Evolutionary conservation across 2,329 filamentous ascomycete genomes (phyloP).

Genomic region (Colletotrichum sp.): DNA sequence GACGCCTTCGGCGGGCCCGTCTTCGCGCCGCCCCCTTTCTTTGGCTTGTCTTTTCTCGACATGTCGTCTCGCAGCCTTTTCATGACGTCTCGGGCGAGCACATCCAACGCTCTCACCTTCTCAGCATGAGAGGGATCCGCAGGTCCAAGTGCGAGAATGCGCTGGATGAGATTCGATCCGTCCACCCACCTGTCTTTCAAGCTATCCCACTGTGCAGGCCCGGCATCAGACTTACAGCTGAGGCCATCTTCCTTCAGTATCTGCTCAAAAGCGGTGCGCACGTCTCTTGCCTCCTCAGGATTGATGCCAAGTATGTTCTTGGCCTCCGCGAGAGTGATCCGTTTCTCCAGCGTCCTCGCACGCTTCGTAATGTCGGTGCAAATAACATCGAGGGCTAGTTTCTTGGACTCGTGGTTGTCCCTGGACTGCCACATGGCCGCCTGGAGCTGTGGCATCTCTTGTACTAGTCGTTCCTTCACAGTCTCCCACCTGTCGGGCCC

Average conservation of each 20-base stretch:
- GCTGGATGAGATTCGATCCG: slow-evolving; percentile 58
- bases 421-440: slow-evolving; percentile 63
- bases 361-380: slow-evolving; percentile 84
- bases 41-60: slow-evolving; percentile 53
- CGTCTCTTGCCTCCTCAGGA: slow-evolving; percentile 55
- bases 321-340: slow-evolving; percentile 76
- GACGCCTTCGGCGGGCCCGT: neutral
- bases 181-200: slow-evolving; percentile 73
- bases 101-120: slow-evolving; percentile 71
- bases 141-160: slow-evolving; percentile 55
- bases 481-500: slow-evolving; percentile 77
- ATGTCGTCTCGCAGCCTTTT: slow-evolving; percentile 76
- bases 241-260: slow-evolving; percentile 71
- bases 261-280: slow-evolving; percentile 70
- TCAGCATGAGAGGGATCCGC: slow-evolving; percentile 56
- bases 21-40: slow-evolving; percentile 1
- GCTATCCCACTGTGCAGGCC: slow-evolving; percentile 72
- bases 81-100: slow-evolving; percentile 77
- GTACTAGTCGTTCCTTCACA: slow-evolving; percentile 70
- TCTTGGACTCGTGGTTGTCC: slow-evolving; percentile 64
- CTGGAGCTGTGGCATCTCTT: slow-evolving; percentile 68
- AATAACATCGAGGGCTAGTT: slow-evolving; percentile 77
- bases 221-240: slow-evolving; percentile 75
- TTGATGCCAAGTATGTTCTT: slow-evolving; percentile 63
- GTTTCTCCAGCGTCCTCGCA: slow-evolving; percentile 67